Conservation (phyloP, 1,284 basidiomycete genomes). For the Ganoderma lingzhi region DNA sequence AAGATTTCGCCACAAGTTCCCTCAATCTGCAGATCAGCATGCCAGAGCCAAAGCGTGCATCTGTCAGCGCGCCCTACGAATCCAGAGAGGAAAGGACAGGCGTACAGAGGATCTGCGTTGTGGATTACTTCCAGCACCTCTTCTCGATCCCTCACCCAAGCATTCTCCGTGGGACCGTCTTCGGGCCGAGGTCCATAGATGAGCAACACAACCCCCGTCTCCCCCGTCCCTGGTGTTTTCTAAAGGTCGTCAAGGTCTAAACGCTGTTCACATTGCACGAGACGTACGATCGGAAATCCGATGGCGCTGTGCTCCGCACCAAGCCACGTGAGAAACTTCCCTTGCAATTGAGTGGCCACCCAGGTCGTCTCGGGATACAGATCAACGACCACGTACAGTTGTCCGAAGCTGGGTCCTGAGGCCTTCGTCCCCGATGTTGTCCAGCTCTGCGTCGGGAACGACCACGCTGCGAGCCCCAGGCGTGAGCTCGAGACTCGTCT, state of each 20-base stretch:
- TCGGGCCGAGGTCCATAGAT: conserved; percentile 14
- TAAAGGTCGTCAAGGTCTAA: neutral
- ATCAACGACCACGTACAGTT: conserved; percentile 10
- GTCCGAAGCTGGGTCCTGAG: conserved; percentile 23
- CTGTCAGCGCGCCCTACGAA: neutral
- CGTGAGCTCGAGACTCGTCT: neutral
- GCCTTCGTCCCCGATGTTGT: conserved; percentile 27
- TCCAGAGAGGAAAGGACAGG: neutral
- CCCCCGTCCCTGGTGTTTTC: conserved; percentile 17
- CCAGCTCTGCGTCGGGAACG: conserved; percentile 28
- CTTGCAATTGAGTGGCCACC: neutral
- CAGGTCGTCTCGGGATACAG: neutral
- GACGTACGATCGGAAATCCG: conserved; percentile 31
- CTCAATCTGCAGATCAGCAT: conserved; percentile 17
- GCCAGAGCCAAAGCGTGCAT: neutral
- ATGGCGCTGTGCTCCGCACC: conserved; percentile 28
- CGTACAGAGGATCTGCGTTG: conserved; percentile 26
- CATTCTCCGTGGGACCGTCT: neutral
- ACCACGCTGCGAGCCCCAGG: conserved; percentile 19
- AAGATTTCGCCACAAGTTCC: conserved; percentile 24
- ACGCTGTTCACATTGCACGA: conserved; percentile 1
- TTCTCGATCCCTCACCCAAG: neutral
- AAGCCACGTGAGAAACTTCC: conserved; percentile 31
- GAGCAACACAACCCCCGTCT: conserved; percentile 18
- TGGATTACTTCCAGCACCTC: conserved; percentile 11